These are phyloP conservation scores for Fusarium marasasianum DNA, from an alignment of 2,329 filamentous ascomycete genomes.

Conservation along the genomic window DNA sequence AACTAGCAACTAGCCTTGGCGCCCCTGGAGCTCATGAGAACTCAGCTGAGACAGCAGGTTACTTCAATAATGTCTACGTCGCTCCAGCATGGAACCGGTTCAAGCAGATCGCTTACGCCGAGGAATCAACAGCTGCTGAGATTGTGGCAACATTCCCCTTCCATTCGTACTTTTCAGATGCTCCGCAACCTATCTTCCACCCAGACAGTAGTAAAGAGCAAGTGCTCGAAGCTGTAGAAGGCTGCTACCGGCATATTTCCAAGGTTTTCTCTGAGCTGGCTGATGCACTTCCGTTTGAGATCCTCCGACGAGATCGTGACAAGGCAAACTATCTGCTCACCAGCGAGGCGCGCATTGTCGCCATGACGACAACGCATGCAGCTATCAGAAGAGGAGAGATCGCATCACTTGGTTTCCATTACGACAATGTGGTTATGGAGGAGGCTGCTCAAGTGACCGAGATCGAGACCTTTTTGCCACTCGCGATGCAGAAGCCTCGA, in stretches of 20 bases:
- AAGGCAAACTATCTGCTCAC: slow-evolving; percentile 96
- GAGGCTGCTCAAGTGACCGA: slow-evolving; percentile 98
- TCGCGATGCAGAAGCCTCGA: slow-evolving; percentile 87
- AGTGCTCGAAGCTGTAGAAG: slow-evolving; percentile 79
- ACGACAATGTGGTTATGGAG: slow-evolving; percentile 98
- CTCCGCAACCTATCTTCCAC: slow-evolving; percentile 86
- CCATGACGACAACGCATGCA: slow-evolving; percentile 98
- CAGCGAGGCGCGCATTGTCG: slow-evolving; percentile 96
- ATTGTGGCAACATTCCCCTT: slow-evolving; percentile 86
- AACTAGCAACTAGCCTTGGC: slow-evolving; percentile 83
- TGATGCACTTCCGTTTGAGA: slow-evolving; percentile 94
- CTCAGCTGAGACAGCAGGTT: slow-evolving; percentile 95
- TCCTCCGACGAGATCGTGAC: slow-evolving; percentile 86
- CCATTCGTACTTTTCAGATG: slow-evolving; percentile 84
- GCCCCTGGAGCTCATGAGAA: slow-evolving; percentile 95
- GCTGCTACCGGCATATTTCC: slow-evolving; percentile 87
- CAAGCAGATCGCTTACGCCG: slow-evolving; percentile 64
- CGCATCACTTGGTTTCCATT: slow-evolving; percentile 89
- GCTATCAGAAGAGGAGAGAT: slow-evolving; percentile 95
- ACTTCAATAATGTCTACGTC: slow-evolving; percentile 94
- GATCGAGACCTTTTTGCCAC: slow-evolving; percentile 94
- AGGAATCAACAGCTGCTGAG: slow-evolving; percentile 65
- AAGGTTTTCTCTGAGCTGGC: slow-evolving; percentile 93
- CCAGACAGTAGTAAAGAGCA: slow-evolving; percentile 69
- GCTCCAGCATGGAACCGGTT: slow-evolving; percentile 90